Evolutionary conservation across 1,284 basidiomycete species (phyloP).

Genomic region (Puccinia coronata): DNA sequence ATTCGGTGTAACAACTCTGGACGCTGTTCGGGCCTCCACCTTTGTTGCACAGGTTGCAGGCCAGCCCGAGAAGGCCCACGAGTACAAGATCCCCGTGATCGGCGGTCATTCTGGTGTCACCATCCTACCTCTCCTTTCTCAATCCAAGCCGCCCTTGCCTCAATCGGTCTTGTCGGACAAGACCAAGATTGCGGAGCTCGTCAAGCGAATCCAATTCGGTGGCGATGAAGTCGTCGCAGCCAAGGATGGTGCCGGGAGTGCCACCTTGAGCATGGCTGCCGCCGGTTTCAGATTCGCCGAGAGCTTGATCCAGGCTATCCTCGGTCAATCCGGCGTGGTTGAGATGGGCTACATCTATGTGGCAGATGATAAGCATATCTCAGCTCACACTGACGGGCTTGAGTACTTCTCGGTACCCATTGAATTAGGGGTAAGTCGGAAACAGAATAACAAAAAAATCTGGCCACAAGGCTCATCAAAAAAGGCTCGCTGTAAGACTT

Average conservation of each 20-base stretch:
- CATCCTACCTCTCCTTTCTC: conserved; percentile 91
- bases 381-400: conserved; percentile 61
- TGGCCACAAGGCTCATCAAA: not conserved
- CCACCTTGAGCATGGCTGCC: conserved; percentile 59
- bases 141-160: conserved; percentile 62
- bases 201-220: conserved; percentile 59
- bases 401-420: conserved; percentile 88
- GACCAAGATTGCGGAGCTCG: conserved; percentile 56
- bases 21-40: conserved; percentile 90
- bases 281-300: conserved; percentile 58
- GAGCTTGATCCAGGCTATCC: conserved; percentile 48
- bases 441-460: not conserved
- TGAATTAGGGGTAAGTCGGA: conserved; percentile 74
- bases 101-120: conserved; percentile 96
- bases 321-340: conserved; percentile 41
- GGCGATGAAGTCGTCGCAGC: conserved; percentile 60
- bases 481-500: no score
- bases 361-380: conserved; percentile 37
- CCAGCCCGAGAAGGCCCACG: conserved; percentile 65
- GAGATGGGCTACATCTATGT: conserved; percentile 49
- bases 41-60: conserved; percentile 79
- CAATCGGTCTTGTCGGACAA: conserved; percentile 53
- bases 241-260: conserved; percentile 59
- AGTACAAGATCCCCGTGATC: conserved; percentile 79
- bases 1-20: conserved; percentile 90